Base-by-base conservation (phyloP, 495 filamentous ascomycete genomes). In the Lasiosphaeria hispida region DNA sequence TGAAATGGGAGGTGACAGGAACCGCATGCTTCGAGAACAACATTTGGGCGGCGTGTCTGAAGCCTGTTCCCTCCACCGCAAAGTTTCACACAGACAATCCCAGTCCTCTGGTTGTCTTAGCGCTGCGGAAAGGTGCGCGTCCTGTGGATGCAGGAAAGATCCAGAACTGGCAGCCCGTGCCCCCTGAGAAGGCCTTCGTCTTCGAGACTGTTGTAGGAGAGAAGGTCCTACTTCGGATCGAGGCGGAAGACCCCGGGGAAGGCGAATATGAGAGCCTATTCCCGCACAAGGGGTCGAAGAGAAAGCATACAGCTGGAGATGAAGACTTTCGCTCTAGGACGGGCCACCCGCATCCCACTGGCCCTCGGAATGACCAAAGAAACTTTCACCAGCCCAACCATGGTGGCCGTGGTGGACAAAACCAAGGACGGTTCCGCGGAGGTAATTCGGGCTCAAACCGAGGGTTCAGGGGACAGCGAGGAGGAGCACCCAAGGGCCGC, bases 131-230 rank as follows among this genome's bases (percentile, higher is more conserved):
- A 58, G 84, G 86, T 4, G 83, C 87, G 13, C 86, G 87, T 30
- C 91, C 91, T 0, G 78, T 85, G 37, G 92, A 97, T 64, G 92
- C 90, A 23, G 81, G 80, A 50, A 87, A 84, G 63, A 97, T 97
- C 53, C 83, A 85, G 30, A 85, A 88, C 57, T 99, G 94, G 94
- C 83, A 90, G 64, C 83, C 87, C 2, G 77, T 95, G 9, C 75
- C 87, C 3, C 73, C 82, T 30, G 85, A 90, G 13, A 83, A 85
- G 54, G 66, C 68, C 9, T 78, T 92, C 50, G 75, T 79, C 1
- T 87, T 99, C 60, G 87, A 91, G 57, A 91, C 88, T 0, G 83
- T 82, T 1, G 86, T 99, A 2, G 91, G 88, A 9, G 92, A 97
- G 74, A 96, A 95, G 72, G 82, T 87, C 14, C 73, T 93, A 45